These are phyloP conservation scores for Immersiella caudata DNA, from an alignment of 495 filamentous ascomycete genomes.

Conservation along the genomic window DNA sequence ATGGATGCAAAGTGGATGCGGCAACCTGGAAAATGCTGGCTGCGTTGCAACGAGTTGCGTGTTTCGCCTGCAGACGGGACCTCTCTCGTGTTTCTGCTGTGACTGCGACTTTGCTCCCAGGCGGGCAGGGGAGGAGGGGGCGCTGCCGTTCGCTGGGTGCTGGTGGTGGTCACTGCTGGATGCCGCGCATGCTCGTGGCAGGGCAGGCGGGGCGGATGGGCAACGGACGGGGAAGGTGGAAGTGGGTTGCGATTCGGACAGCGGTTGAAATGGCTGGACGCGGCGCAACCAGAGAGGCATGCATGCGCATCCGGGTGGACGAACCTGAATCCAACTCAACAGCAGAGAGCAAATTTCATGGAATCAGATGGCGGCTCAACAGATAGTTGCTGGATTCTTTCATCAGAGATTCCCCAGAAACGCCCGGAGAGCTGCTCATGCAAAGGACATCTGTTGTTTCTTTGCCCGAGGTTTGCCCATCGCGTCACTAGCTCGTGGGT, in stretches of 20 bases:
- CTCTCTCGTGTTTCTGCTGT: slow-evolving; percentile 22
- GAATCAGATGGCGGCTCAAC: not conserved
- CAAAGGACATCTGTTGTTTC: not conserved
- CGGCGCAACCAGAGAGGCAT: slow-evolving; percentile 26
- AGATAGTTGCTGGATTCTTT: not conserved
- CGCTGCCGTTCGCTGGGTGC: slow-evolving; percentile 8
- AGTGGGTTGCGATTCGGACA: slow-evolving; percentile 9
- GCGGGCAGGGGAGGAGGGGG: not conserved
- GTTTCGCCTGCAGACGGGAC: slow-evolving; percentile 26
- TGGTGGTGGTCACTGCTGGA: slow-evolving; percentile 25
- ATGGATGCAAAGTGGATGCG: slow-evolving; percentile 22
- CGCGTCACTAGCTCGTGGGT: not conserved
- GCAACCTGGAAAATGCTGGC: slow-evolving; percentile 21
- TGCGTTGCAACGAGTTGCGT: slow-evolving; percentile 24
- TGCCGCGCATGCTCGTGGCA: slow-evolving; percentile 22
- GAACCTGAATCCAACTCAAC: not conserved
- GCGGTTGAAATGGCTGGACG: slow-evolving; percentile 22
- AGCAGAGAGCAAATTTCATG: not conserved
- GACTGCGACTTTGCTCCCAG: slow-evolving; percentile 6
- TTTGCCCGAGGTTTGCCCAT: not conserved
- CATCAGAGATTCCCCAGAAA: not conserved
- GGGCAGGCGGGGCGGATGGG: slow-evolving; percentile 12
- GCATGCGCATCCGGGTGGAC: slow-evolving; percentile 13
- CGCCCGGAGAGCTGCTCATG: too few relatives aligned
- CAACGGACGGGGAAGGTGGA: slow-evolving; percentile 16